Evolutionary conservation across 2,329 filamentous ascomycete species (phyloP).

Genomic region (Pseudocercospora cruenta): DNA sequence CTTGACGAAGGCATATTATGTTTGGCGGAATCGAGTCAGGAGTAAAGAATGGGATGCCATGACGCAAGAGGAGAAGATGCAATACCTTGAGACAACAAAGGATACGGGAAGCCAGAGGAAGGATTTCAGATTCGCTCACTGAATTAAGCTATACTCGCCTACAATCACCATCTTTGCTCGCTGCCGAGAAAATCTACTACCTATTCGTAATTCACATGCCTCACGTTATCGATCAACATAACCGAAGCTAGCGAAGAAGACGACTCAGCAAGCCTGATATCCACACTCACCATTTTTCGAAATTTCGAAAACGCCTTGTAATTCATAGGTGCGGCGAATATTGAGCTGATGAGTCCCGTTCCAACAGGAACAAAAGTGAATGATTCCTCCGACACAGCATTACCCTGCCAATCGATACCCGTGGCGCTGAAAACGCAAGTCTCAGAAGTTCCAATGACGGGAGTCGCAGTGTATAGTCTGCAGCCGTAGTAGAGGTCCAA

Average conservation of each 20-base stretch:
- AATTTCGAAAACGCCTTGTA: neutral
- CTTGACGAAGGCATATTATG: conserved; percentile 38
- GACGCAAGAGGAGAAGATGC: conserved; percentile 35
- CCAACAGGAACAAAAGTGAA: neutral
- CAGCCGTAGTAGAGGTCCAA: neutral
- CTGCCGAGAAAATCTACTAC: too few species aligned
- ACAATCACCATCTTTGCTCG: too few species aligned
- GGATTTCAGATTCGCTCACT: conserved; percentile 40
- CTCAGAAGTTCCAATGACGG: neutral
- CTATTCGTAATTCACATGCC: neutral
- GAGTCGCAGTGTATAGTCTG: neutral
- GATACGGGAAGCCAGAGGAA: conserved; percentile 42
- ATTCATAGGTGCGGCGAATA: neutral
- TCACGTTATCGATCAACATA: neutral
- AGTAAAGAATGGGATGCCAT: conserved; percentile 43
- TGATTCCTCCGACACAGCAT: neutral
- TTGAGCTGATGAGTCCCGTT: neutral
- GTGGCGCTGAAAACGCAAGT: neutral
- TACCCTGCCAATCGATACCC: neutral
- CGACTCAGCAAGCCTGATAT: neutral
- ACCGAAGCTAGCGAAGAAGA: neutral
- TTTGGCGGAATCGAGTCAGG: conserved; percentile 19
- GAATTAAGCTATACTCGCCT: neutral
- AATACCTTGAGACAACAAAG: conserved; percentile 40
- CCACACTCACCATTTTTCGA: neutral